These are phyloP conservation scores for Cyberlindnera galapagoensis DNA, from an alignment of 805 yeast genomes.

Conservation along the genomic window DNA sequence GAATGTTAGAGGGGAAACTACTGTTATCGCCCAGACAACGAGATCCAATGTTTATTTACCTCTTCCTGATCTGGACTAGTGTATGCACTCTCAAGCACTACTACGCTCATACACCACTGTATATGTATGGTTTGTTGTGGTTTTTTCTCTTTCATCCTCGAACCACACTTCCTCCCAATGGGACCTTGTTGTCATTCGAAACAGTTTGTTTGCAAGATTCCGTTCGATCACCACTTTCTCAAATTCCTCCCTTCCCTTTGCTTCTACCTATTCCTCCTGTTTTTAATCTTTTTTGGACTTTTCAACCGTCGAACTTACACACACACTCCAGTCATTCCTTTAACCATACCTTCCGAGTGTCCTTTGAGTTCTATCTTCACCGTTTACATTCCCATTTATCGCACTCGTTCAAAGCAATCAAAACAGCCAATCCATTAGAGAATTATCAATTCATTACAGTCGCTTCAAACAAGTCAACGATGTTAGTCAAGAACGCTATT, in stretches of 20 bases:
- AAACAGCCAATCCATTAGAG: constrained; percentile 1
- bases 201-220: constrained; percentile 3
- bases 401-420: not conserved
- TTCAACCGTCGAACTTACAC: constrained; percentile 6
- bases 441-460: not conserved
- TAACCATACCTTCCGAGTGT: constrained; percentile 23
- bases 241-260: constrained; percentile 8
- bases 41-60: constrained; percentile 8
- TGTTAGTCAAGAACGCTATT: constrained; percentile 19
- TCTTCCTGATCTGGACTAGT: constrained; percentile 6
- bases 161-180: too few species aligned
- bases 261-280: constrained; percentile 13
- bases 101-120: too few species aligned
- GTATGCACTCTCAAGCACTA: too few species aligned
- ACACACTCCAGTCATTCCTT: constrained; percentile 28
- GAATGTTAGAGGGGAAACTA: too few species aligned
- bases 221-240: too few species aligned
- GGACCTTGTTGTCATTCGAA: too few species aligned
- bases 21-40: too few species aligned
- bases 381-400: too few species aligned
- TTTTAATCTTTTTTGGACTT: not conserved
- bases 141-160: not conserved
- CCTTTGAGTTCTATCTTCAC: constrained; percentile 1
- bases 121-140: not conserved
- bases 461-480: constrained; percentile 5